A percentile compares a stretch with the other conserved stretches of the same genome.
Evolutionary conservation across 345 rosid species (phyloP).

Genomic region (Heritiera fomes): DNA sequence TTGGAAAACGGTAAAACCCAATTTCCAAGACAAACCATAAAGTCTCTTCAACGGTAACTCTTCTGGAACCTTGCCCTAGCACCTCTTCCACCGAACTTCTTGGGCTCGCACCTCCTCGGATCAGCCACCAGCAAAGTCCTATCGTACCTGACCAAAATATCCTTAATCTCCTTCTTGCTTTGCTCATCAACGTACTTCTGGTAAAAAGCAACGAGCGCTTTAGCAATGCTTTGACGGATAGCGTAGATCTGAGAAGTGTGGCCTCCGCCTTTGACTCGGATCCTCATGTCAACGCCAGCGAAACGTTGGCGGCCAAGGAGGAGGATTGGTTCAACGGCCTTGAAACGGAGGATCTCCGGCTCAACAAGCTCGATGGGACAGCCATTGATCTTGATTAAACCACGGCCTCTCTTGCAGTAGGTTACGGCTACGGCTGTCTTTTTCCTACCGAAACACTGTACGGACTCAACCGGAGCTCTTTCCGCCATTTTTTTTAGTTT

Average conservation of each 20-base stretch:
- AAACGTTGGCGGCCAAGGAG: constrained; percentile 81
- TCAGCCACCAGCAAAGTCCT: constrained; percentile 89
- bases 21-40: not conserved
- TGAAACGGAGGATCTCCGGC: constrained; percentile 84
- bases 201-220: constrained; percentile 80
- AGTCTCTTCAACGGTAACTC: constrained; percentile 71
- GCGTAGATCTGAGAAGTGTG: constrained; percentile 88
- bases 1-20: not conserved
- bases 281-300: constrained; percentile 70
- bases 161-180: constrained; percentile 88
- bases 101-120: constrained; percentile 93
- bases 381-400: constrained; percentile 80
- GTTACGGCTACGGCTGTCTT: constrained; percentile 87
- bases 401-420: constrained; percentile 75
- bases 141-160: constrained; percentile 76
- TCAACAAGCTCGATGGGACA: constrained; percentile 71
- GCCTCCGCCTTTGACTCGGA: constrained; percentile 75
- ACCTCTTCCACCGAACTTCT: constrained; percentile 96
- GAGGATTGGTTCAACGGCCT: constrained; percentile 70
- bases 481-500: not conserved
- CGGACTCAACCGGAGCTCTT: constrained; percentile 37
- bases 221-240: constrained; percentile 86
- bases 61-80: constrained; percentile 96
- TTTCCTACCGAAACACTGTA: constrained; percentile 83
- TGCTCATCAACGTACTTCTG: constrained; percentile 95